Conservation (phyloP, 2,329 filamentous ascomycete genomes). For the Xylaria sp. region DNA sequence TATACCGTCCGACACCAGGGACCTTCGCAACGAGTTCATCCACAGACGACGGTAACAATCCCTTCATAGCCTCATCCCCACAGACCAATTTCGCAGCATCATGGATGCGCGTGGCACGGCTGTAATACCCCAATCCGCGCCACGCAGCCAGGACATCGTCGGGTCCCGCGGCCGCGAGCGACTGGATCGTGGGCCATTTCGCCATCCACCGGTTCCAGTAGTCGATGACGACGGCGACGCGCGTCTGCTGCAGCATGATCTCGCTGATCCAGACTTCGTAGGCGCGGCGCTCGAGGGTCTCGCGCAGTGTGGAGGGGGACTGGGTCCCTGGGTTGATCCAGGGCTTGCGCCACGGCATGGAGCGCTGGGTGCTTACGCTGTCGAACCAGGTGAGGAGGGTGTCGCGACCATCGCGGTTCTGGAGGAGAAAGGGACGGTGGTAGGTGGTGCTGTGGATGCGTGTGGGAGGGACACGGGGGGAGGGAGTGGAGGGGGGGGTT, state of each 20-base stretch:
- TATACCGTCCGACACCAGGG: conserved; percentile 58
- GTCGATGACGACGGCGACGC: conserved; percentile 55
- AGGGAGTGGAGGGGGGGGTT: background rate
- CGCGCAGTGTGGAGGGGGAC: conserved; percentile 33
- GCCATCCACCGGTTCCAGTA: conserved; percentile 60
- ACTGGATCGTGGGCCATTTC: conserved; percentile 54
- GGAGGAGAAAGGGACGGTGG: conserved; percentile 46
- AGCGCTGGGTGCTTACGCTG: conserved; percentile 39
- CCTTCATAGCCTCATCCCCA: conserved; percentile 36
- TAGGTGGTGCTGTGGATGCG: conserved; percentile 40
- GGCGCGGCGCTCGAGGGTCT: conserved; percentile 47
- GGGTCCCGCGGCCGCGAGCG: conserved; percentile 47
- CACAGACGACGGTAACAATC: conserved; percentile 45
- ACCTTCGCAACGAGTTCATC: conserved; percentile 45
- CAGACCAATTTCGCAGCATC: conserved; percentile 50
- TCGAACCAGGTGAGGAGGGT: conserved; percentile 50
- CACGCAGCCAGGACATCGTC: conserved; percentile 56
- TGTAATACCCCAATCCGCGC: conserved; percentile 60
- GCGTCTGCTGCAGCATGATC: conserved; percentile 63
- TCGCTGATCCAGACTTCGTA: conserved; percentile 65
- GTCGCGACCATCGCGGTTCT: conserved; percentile 32
- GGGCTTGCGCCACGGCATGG: conserved; percentile 55
- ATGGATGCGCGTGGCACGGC: conserved; percentile 56
- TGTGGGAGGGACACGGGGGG: conserved; percentile 23
- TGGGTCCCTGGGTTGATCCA: conserved; percentile 45